Base-by-base conservation (phyloP, 139 green algal species). In the Gonium pectorale region DNA sequence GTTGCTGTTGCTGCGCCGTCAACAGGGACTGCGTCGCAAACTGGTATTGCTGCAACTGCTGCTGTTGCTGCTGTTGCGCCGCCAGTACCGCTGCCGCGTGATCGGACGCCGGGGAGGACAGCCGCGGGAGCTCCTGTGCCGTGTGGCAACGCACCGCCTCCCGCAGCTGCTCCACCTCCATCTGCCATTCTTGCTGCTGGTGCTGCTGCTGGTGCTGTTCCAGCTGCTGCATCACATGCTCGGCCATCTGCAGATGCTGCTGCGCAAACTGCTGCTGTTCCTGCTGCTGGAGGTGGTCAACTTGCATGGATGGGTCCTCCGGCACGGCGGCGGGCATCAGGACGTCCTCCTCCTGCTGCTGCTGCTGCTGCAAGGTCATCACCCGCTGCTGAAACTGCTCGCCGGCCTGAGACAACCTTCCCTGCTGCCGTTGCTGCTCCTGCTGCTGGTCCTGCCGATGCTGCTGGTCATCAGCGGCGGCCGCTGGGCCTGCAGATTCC, bases 191-290 rank as follows among this genome's bases (percentile, higher is more conserved):
- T 31, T 49, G 40, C 38, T 46, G 40, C 60, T 41, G 69, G 19
- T 80, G 70, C 38, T 80, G 52, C 73, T 68, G 73, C 52, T 68
- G 73, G 26, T 56, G 73, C 27, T 41, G 37, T 56, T 15, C 0
- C 1, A 41, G 29, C 43, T 19, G 24, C 38, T 41, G 74, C 27
- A 31, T 1, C 35, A 49, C 38, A 31, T 72, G 11, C 35, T 5
- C 19, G 33, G 66, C 40, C 38, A 7, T 3, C 40, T 71, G 41
- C 62, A 56, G 31, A 44, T 85, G 79, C 35, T 44, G 79, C 2
- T 78, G 79, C 26, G 17, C 9, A 1, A 5, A 5, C 24, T 68
- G 79, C 49, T 77, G 44, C 46, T 44, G 44, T 35, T 40, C 21
- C 21, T 74, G 62, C 22, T 80, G 33, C 3, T 60, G 3, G 24